Percentiles rank a stretch among this genome's conserved stretches.
phyloP scores from a whole-genome alignment of 176 grass and related monocot genomes.

The Rhynchospora breviuscula region DNA sequence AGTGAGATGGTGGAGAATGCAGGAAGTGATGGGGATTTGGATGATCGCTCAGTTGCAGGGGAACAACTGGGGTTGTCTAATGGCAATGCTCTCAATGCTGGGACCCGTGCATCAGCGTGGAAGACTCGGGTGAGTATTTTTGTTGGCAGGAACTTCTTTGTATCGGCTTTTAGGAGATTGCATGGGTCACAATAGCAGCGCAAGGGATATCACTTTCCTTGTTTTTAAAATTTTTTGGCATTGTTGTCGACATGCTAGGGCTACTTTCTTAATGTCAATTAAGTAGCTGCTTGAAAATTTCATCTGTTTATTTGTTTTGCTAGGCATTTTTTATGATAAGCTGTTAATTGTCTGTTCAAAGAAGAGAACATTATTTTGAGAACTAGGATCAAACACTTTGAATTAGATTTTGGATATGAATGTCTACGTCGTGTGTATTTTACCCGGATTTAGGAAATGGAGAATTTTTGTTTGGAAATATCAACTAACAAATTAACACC shows the following conservation, averaged over 20 bases:
- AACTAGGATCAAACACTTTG: neutral
- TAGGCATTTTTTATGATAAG: constrained; percentile 11
- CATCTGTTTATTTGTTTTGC: constrained; percentile 18
- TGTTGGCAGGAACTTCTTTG: constrained; percentile 12
- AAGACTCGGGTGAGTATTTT: constrained; percentile 8
- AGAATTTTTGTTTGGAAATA: neutral
- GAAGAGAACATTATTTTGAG: neutral
- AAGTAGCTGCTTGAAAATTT: neutral
- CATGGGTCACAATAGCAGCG: neutral
- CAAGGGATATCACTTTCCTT: neutral
- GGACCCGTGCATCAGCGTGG: neutral
- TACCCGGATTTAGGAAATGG: neutral
- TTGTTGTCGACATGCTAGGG: neutral
- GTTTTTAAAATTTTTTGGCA: neutral
- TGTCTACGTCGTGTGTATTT: neutral
- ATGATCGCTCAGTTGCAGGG: constrained; percentile 15
- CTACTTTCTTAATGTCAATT: constrained; percentile 17
- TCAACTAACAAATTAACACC: neutral
- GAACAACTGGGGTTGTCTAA: constrained; percentile 7
- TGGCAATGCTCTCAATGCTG: neutral
- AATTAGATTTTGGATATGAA: constrained; percentile 3
- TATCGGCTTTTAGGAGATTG: constrained; percentile 10
- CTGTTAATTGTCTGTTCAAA: neutral
- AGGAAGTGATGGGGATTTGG: constrained; percentile 35
- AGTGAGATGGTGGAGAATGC: constrained; percentile 38